Percentiles rank a stretch among this genome's conserved stretches.
Evolutionary conservation across 495 filamentous ascomycete genomes (phyloP).

Genomic region (Glarea lozoyensis): DNA sequence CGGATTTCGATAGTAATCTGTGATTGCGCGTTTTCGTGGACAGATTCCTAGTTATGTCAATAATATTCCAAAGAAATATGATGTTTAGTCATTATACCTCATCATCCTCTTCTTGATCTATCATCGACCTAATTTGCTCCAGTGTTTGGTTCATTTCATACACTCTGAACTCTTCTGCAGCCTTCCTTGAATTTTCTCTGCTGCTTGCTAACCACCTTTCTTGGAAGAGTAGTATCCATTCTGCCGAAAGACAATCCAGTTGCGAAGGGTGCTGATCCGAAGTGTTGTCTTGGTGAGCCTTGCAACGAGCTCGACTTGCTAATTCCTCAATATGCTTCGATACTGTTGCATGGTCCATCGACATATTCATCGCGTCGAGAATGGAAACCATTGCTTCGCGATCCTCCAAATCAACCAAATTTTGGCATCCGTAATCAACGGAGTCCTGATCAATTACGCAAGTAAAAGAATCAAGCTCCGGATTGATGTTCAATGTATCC

Average conservation of each 20-base stretch:
- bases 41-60: too few relatives aligned
- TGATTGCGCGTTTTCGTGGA: neutral
- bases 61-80: too few relatives aligned
- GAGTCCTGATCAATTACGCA: slow-evolving; percentile 1
- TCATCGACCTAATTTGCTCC: neutral
- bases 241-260: neutral
- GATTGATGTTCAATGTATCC: slow-evolving; percentile 1
- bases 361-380: slow-evolving; percentile 4
- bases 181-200: neutral
- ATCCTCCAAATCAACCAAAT: neutral
- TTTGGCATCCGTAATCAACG: neutral
- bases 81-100: too few relatives aligned
- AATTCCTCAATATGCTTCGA: neutral
- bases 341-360: neutral
- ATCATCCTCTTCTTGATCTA: neutral
- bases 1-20: too few relatives aligned
- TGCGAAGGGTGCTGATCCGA: neutral
- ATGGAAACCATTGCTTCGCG: neutral
- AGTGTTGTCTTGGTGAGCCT: neutral
- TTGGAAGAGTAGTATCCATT: neutral
- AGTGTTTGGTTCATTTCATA: neutral
- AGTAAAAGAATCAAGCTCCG: neutral
- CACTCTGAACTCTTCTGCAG: neutral
- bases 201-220: neutral
- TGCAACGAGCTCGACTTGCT: slow-evolving; percentile 3